Conservation (phyloP, 2,329 filamentous ascomycete species). For the Trichoderma pleuroti region DNA sequence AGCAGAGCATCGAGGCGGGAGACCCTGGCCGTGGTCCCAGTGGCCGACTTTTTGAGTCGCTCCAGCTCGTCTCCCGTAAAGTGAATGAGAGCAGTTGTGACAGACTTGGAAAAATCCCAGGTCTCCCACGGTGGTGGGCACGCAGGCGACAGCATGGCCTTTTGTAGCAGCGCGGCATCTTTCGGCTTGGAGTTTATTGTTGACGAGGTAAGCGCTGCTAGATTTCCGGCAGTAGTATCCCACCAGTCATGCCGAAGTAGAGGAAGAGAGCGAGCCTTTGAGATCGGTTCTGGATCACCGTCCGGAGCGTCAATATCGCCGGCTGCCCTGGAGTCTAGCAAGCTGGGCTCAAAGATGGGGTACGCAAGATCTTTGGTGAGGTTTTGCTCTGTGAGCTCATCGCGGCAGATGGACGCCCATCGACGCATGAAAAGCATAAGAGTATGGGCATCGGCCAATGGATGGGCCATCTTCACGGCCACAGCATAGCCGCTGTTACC, state of each 20-base stretch:
- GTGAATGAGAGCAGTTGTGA: not conserved
- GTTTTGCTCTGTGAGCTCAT: not conserved
- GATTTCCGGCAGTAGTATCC: not conserved
- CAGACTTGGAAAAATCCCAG: not conserved
- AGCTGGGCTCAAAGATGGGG: not conserved
- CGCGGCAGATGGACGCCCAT: not conserved
- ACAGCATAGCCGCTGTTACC: not conserved
- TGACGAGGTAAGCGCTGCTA: not conserved
- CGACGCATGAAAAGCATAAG: not conserved
- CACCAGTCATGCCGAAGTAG: not conserved
- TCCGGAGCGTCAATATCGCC: not conserved
- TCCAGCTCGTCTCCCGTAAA: not conserved
- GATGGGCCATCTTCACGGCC: not conserved
- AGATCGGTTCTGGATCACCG: not conserved
- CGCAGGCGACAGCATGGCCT: not conserved
- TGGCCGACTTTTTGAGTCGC: not conserved
- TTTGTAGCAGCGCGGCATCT: not conserved
- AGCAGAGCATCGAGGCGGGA: not conserved
- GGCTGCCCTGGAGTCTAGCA: not conserved
- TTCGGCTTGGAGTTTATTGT: not conserved
- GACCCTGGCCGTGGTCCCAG: not conserved
- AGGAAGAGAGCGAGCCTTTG: not conserved
- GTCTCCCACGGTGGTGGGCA: not conserved
- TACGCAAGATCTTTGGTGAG: not conserved
- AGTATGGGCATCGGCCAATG: not conserved